A percentile compares a stretch with the other conserved stretches of the same genome.
Conservation (phyloP, 2,329 filamentous ascomycete genomes). For the Penicillium sclerotigenum region DNA sequence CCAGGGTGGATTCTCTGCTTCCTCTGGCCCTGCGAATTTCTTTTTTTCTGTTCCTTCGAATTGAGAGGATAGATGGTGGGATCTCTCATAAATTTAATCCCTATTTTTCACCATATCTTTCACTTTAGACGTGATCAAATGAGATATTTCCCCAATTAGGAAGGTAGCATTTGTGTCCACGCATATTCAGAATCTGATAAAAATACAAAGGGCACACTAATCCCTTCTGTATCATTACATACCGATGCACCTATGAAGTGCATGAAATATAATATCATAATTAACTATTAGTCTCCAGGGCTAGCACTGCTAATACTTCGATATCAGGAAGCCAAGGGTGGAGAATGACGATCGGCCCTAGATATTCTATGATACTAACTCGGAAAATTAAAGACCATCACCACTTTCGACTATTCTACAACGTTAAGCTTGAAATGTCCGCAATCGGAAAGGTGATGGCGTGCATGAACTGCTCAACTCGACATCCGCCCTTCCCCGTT, state of each 20-base stretch:
- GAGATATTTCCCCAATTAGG: slow-evolving; percentile 3
- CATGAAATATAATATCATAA: neutral
- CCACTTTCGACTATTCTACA: neutral
- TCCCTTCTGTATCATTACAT: neutral
- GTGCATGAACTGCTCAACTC: neutral
- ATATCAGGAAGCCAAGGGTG: slow-evolving; percentile 1
- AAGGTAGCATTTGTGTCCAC: neutral
- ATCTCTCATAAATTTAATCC: slow-evolving; percentile 2
- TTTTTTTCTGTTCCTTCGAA: neutral
- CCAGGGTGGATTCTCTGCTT: neutral
- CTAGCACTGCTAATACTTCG: neutral
- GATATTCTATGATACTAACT: neutral
- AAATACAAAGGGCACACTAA: neutral
- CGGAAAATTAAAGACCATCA: neutral
- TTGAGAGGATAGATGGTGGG: slow-evolving; percentile 1
- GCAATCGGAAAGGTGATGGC: slow-evolving; percentile 5
- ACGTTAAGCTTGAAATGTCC: neutral
- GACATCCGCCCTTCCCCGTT: slow-evolving; percentile 20
- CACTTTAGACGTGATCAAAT: neutral
- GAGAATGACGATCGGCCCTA: slow-evolving; percentile 11
- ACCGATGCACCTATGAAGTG: neutral
- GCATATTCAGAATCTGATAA: too few relatives aligned
- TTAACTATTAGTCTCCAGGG: neutral
- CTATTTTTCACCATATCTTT: neutral
- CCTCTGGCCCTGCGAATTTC: neutral